A percentile compares a stretch with the other conserved stretches of the same genome.
These are phyloP conservation scores for Backusella sp. DNA, from an alignment of 192 early-diverging fungal species.

Conservation along the genomic window DNA sequence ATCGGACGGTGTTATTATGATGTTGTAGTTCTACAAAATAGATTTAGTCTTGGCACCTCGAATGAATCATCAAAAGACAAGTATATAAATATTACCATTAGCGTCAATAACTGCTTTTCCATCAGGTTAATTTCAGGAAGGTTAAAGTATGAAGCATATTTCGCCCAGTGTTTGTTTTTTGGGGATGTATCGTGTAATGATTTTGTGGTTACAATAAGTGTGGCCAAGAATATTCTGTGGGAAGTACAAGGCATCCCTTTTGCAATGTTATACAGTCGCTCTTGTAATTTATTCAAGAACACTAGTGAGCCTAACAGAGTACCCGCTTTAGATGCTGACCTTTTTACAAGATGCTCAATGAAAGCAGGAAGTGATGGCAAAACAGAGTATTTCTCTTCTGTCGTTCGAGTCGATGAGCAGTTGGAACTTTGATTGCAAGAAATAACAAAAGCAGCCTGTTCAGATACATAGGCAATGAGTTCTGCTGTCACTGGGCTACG, in stretches of 20 bases:
- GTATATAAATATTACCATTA: conserved; percentile 44
- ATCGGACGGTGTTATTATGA: conserved; percentile 21
- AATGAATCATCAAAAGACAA: conserved; percentile 14
- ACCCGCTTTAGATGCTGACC: conserved; percentile 68
- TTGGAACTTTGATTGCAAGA: conserved; percentile 16
- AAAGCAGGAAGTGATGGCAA: conserved; percentile 65
- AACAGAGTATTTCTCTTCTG: not conserved
- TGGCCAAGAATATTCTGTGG: conserved; percentile 76
- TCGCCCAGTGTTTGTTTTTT: conserved; percentile 85
- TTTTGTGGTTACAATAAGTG: conserved; percentile 74
- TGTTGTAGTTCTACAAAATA: conserved; percentile 26
- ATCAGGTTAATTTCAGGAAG: conserved; percentile 80
- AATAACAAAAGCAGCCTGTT: conserved; percentile 23
- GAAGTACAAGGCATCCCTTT: conserved; percentile 80
- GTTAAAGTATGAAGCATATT: conserved; percentile 66
- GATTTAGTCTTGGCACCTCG: not conserved
- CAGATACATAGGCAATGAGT: conserved; percentile 15
- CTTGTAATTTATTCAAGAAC: conserved; percentile 66
- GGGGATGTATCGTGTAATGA: conserved; percentile 79
- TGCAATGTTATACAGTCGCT: conserved; percentile 64
- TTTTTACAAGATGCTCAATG: conserved; percentile 59
- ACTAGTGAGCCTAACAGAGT: conserved; percentile 71
- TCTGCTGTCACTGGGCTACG: conserved; percentile 13
- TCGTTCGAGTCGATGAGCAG: not conserved
- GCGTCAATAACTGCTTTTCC: conserved; percentile 75